Base-by-base conservation (phyloP, 2,329 filamentous ascomycete genomes). In the Alternaria arborescens region DNA sequence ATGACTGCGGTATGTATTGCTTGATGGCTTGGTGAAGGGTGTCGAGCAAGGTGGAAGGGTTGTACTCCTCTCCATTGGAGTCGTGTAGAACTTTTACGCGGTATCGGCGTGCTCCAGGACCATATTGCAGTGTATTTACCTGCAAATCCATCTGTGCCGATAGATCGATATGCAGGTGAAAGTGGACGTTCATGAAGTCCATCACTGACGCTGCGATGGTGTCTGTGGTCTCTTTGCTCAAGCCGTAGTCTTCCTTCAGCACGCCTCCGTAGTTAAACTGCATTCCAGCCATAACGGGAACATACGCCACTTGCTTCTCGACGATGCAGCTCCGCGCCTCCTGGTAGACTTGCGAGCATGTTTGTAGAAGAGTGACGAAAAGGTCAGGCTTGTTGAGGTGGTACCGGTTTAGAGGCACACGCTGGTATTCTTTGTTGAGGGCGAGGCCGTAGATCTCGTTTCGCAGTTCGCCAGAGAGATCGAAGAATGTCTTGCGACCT, bases 81-180 rank as follows among this genome's bases (percentile, higher is more conserved):
- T 48, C 46, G 7, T 16, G 8, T 0, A 48, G 30, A 24, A 5
- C 30, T 4, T 42, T 8, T 1, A 26, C 16, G 8, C 12, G 6
- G 30, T 18, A n/a, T 16, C 7, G 16, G n/a, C n/a, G 32, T 1
- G 14, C 32, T 6, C 32, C 32, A 11, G 28, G 28, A 30, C 28
- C 28, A 11, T 30, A 12, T 5, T 11, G 28, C 28, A 2, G 10
- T 30, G 3, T 30, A 1, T 12, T 12, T 4, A 30, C 28, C 28
- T 30, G 11, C 12, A 30, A 4, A n/a, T 38, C 6, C n/a, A 5
- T 20, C 0, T 22, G 38, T 14, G 8, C 10, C 5, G 22, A 41
- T 5, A 41, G 14, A 3, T 61, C 47, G 24, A 61, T 18, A 12
- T 61, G 52, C 40, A 61, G 30, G 28, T 61, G 53, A 12, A 61